A percentile compares a stretch with the other conserved stretches of the same genome.
These are phyloP conservation scores for Clavulina sp. DNA, from an alignment of 768 basidiomycete genomes.

Conservation along the genomic window DNA sequence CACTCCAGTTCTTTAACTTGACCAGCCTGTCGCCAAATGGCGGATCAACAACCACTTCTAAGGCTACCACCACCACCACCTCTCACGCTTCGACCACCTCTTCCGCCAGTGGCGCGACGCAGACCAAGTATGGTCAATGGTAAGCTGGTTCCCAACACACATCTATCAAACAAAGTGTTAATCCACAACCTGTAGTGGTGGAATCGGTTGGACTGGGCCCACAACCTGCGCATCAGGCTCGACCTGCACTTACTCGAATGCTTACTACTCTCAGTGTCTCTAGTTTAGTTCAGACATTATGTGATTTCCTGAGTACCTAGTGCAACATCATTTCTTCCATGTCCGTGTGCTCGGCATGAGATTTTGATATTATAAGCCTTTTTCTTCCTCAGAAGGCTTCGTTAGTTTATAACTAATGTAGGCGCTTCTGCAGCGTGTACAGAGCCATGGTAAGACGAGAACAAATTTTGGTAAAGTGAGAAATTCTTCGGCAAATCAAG, in stretches of 20 bases:
- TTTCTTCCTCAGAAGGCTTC: too few relatives aligned
- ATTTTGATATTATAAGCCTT: too few relatives aligned
- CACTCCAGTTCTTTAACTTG: conserved; percentile 32
- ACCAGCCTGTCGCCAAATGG: conserved; percentile 10
- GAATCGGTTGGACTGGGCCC: conserved; percentile 1
- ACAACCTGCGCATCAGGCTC: not conserved
- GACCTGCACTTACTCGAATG: conserved; percentile 2
- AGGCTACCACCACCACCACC: conserved; percentile 5
- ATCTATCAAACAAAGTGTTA: not conserved
- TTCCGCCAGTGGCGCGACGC: not conserved
- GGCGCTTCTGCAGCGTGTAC: too few relatives aligned
- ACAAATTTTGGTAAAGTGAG: too few relatives aligned
- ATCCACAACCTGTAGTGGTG: not conserved
- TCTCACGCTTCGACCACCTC: too few relatives aligned
- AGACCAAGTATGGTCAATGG: not conserved
- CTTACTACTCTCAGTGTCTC: not conserved
- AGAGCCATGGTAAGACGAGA: too few relatives aligned
- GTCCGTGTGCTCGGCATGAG: too few relatives aligned
- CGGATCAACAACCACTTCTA: not conserved
- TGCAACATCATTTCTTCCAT: too few relatives aligned
- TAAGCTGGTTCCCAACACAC: not conserved
- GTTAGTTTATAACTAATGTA: too few relatives aligned
- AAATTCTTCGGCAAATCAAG: too few relatives aligned
- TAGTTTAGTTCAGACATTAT: too few relatives aligned
- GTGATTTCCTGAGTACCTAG: too few relatives aligned